A percentile compares a stretch with the other conserved stretches of the same genome.
These are phyloP conservation scores for Nevesoporus exiguus DNA, from an alignment of 768 basidiomycete genomes.

Conservation along the genomic window DNA sequence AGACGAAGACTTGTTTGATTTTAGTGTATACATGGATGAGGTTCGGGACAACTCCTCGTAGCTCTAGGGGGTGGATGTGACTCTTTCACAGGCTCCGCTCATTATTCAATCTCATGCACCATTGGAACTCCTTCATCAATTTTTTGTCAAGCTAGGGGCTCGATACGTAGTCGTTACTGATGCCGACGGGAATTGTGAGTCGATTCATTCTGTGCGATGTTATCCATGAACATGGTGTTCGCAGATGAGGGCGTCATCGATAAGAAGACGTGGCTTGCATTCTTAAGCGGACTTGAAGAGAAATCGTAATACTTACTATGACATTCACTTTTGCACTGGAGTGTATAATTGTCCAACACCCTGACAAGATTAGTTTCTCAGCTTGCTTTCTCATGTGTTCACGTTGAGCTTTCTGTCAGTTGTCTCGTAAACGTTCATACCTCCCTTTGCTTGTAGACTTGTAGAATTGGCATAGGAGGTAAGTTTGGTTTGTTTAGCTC, in stretches of 20 bases:
- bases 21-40: conserved; percentile 88
- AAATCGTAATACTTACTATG: conserved; percentile 29
- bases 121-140: conserved; percentile 87
- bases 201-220: conserved; percentile 2
- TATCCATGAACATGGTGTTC: not conserved
- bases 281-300: conserved; percentile 73
- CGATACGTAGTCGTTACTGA: conserved; percentile 86
- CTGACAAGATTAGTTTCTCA: not conserved
- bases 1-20: conserved; percentile 63
- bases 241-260: conserved; percentile 87
- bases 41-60: conserved; percentile 35
- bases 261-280: conserved; percentile 92
- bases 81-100: conserved; percentile 66
- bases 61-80: not conserved
- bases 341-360: not conserved
- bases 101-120: conserved; percentile 82
- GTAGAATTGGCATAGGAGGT: no score
- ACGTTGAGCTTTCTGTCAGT: not conserved
- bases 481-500: not conserved
- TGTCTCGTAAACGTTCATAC: no score
- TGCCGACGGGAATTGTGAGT: conserved; percentile 74
- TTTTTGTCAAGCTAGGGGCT: conserved; percentile 92
- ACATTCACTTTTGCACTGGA: not conserved
- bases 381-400: not conserved
- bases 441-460: no score